These are phyloP conservation scores for Carpinus fangiana DNA, from an alignment of 306 rosid species.

Conservation along the genomic window DNA sequence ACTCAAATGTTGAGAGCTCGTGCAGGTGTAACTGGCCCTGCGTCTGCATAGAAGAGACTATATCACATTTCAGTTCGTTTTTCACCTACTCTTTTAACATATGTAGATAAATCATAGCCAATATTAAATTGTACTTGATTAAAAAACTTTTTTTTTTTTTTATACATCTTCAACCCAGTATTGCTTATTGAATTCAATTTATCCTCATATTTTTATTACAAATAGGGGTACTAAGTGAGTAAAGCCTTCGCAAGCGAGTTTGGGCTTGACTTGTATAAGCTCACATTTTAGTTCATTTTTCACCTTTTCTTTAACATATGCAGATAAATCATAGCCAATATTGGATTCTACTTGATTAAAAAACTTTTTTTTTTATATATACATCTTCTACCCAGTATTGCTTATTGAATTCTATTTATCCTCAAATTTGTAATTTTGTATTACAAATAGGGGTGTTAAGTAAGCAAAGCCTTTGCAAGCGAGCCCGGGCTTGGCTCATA, in stretches of 20 bases:
- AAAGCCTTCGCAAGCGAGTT: no score
- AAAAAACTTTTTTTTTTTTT: background rate
- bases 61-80: conserved; percentile 30
- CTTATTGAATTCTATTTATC: conserved; percentile 13
- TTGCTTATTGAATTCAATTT: conserved; percentile 20
- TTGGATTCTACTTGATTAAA: conserved; percentile 33
- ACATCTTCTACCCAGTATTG: background rate
- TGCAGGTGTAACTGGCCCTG: conserved; percentile 62
- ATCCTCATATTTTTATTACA: background rate
- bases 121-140: conserved; percentile 34
- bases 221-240: no score
- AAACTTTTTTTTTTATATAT: background rate
- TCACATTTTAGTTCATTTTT: background rate
- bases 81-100: conserved; percentile 23
- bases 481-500: no score
- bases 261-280: no score
- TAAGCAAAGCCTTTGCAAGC: no score
- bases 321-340: conserved; percentile 36
- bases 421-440: background rate
- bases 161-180: background rate
- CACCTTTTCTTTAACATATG: conserved; percentile 28
- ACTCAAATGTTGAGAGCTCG: conserved; percentile 84
- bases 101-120: conserved; percentile 38
- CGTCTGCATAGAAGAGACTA: conserved; percentile 42
- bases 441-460: background rate